phyloP scores from a whole-genome alignment of 2,329 filamentous ascomycete species.

The Pseudopyricularia cyperi region DNA sequence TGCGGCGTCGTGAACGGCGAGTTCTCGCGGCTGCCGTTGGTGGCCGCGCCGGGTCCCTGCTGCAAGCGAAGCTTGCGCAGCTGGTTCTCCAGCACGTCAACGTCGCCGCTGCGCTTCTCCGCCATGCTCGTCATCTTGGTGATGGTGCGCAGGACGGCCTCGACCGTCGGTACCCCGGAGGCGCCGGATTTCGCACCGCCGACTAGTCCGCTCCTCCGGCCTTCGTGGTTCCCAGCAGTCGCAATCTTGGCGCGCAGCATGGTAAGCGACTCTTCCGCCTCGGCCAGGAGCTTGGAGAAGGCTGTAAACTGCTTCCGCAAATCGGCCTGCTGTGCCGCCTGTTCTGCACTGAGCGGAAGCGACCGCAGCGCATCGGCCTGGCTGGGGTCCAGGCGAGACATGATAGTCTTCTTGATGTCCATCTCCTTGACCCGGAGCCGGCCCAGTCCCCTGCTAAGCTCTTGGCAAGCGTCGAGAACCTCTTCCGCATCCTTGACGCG shows the following conservation, averaged over 20 bases:
- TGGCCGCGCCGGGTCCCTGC: slow-evolving; percentile 27
- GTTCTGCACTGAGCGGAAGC: slow-evolving; percentile 72
- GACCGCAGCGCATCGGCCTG: slow-evolving; percentile 50
- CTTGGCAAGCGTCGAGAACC: slow-evolving; percentile 55
- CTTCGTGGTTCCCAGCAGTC: slow-evolving; percentile 31
- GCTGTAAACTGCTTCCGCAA: slow-evolving; percentile 62
- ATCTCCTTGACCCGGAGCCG: slow-evolving; percentile 63
- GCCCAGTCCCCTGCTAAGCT: slow-evolving; percentile 56
- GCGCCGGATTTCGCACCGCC: background rate
- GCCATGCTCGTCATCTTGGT: slow-evolving; percentile 85
- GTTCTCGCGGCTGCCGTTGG: slow-evolving; percentile 25
- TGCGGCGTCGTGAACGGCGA: slow-evolving; percentile 30
- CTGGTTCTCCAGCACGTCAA: slow-evolving; percentile 80
- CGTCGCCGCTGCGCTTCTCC: slow-evolving; percentile 79
- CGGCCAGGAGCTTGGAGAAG: slow-evolving; percentile 60
- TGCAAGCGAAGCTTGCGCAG: slow-evolving; percentile 58
- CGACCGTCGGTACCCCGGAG: slow-evolving; percentile 63
- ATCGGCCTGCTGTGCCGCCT: slow-evolving; percentile 71
- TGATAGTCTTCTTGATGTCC: slow-evolving; percentile 66
- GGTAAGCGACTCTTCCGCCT: slow-evolving; percentile 69
- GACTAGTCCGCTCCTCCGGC: background rate
- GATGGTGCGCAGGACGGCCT: slow-evolving; percentile 85
- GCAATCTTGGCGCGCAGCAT: slow-evolving; percentile 69
- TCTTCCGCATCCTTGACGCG: slow-evolving; percentile 54
- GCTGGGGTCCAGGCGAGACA: slow-evolving; percentile 54